Conservation (phyloP, 352 stramenopile species). For the Aphanomyces invadans region DNA sequence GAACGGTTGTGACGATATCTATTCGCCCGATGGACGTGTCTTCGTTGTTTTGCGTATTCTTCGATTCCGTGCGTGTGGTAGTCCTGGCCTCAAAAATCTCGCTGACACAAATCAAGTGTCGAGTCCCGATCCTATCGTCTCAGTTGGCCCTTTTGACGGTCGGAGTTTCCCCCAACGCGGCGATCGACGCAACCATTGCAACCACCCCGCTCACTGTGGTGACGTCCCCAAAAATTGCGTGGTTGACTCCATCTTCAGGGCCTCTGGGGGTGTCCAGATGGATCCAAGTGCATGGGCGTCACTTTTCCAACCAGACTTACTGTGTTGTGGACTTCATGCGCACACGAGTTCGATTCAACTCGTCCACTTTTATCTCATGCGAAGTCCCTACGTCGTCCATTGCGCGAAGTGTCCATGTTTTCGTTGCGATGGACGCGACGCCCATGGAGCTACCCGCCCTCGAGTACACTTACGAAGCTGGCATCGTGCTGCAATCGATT, state of each 20-base stretch:
- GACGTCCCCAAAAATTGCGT: background rate
- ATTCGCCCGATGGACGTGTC: background rate
- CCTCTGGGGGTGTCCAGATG: background rate
- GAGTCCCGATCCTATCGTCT: background rate
- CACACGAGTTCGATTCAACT: background rate
- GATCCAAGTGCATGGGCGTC: background rate
- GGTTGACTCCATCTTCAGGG: slow-evolving; percentile 1
- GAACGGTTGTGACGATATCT: background rate
- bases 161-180: background rate
- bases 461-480: background rate
- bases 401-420: background rate
- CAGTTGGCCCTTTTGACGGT: background rate
- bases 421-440: background rate
- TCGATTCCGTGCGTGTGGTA: background rate
- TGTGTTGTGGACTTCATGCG: slow-evolving; percentile 1
- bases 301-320: background rate
- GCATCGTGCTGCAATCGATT: background rate
- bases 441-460: background rate
- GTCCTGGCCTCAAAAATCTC: background rate
- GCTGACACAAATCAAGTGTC: background rate
- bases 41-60: background rate
- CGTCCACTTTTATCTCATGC: background rate
- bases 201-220: background rate
- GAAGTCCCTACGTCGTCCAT: background rate
- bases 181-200: background rate